Percentiles rank a stretch among this genome's conserved stretches.
These are phyloP conservation scores for Pythium scleroteichum DNA, from an alignment of 352 stramenopile species.

Conservation along the genomic window DNA sequence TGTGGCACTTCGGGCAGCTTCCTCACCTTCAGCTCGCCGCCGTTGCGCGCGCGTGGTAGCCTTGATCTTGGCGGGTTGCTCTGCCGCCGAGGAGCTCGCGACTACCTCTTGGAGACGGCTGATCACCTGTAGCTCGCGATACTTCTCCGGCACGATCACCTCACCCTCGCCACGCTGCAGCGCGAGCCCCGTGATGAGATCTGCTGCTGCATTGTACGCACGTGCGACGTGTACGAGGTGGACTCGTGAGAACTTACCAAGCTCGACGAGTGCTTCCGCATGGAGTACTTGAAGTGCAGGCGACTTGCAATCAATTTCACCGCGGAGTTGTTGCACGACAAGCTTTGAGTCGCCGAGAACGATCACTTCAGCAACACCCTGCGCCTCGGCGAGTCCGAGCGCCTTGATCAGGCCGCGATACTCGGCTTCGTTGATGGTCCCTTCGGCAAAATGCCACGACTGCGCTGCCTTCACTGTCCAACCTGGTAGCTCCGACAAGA, in stretches of 20 bases:
- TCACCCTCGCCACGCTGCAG: no score
- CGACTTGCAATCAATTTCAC: slow-evolving; percentile 28
- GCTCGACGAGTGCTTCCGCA: neutral
- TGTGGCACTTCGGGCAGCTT: no score
- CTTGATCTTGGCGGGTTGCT: no score
- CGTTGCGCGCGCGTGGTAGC: no score
- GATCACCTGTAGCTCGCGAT: no score
- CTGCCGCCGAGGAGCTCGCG: no score
- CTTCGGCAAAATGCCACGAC: slow-evolving; percentile 16
- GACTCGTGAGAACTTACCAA: slow-evolving; percentile 1
- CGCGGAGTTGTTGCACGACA: slow-evolving; percentile 21
- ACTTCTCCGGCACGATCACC: no score
- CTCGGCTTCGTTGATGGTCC: slow-evolving; percentile 28
- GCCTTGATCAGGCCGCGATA: slow-evolving; percentile 15
- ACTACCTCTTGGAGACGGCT: no score
- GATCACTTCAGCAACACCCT: slow-evolving; percentile 9
- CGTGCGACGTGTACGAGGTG: slow-evolving; percentile 16
- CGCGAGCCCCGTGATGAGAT: slow-evolving; percentile 1
- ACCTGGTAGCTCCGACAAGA: slow-evolving; percentile 11
- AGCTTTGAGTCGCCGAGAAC: slow-evolving; percentile 26
- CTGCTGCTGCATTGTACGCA: slow-evolving; percentile 20
- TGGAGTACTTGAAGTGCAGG: slow-evolving; percentile 15
- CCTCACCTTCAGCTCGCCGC: no score
- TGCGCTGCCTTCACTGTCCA: slow-evolving; percentile 9
- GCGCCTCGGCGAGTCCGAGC: slow-evolving; percentile 1